Evolutionary conservation across 1,284 basidiomycete genomes (phyloP).

Genomic region (Termitomyces sp.): DNA sequence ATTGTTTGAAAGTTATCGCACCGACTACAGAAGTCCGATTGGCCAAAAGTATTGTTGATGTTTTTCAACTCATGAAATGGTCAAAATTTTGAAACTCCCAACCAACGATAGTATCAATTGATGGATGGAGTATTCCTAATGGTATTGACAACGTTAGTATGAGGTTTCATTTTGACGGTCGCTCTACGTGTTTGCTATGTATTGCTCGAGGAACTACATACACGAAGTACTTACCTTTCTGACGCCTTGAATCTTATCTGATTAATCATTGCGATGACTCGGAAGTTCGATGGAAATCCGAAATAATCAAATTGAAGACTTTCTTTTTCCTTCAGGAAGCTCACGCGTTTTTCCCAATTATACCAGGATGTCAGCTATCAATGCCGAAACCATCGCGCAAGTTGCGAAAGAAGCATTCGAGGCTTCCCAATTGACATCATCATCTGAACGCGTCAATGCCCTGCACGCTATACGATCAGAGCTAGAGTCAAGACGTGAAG

Average conservation of each 20-base stretch:
- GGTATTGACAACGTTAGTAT: no score
- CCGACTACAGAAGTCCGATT: background rate
- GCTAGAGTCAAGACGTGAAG: constrained; percentile 57
- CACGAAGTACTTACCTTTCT: no score
- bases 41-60: background rate
- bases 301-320: background rate
- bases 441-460: constrained; percentile 65
- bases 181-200: no score
- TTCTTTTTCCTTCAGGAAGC: background rate
- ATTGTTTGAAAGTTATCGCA: no score
- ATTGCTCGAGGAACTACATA: no score
- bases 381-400: constrained; percentile 58
- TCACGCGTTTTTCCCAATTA: background rate
- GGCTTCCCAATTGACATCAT: constrained; percentile 73
- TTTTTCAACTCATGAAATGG: background rate
- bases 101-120: background rate
- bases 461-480: constrained; percentile 66
- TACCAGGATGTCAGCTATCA: constrained; percentile 15
- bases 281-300: constrained; percentile 2
- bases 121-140: no score
- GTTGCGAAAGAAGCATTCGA: constrained; percentile 82
- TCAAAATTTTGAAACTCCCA: background rate
- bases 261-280: background rate
- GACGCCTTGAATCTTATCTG: constrained; percentile 17
- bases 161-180: no score